Evolutionary conservation across 495 filamentous ascomycete species (phyloP), one percentile per base, ranked within the genome.

Genomic region (Aspergillus campestris): DNA sequence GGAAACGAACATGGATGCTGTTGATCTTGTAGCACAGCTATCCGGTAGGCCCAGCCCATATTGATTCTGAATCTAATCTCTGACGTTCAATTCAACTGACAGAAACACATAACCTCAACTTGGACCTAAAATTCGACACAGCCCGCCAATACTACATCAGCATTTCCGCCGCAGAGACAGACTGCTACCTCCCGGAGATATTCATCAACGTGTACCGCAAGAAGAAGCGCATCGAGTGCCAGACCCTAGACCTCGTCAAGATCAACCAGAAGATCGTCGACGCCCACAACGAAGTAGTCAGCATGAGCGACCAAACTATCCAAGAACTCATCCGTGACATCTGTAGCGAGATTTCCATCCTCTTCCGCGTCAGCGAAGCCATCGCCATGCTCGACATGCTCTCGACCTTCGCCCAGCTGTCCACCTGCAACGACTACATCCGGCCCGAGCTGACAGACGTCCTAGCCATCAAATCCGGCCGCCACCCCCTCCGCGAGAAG

Each of bases 351-450:
- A 78, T 89, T 14, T 79, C 82, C 1, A 62, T 67, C 3, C 67
- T 96, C 0, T 94, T 90, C 62, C 79, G 77, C 45, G 74, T 88
- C 42, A 89, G 86, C 52, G 89, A 96, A 54, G 82, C 80, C 13
- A 82, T 96, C 48, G 87, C 87, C n/a, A 77, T 88, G 61, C 73
- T 98, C 5, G 92, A 98, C 58, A 94, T 97, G 87, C 67, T 94
- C n/a, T 69, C 80, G 24, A 75, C 86, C 7, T 96, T 95, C 62
- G 82, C 82, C 6, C 82, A 95, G 10, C 60, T 90, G 6, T 82
- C 86, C 34, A 87, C 84, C 5, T 78, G 73, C 15, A 71, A 83
- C 48, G 84, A 91, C 43, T 98, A 96, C 57, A 77, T 83, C 18
- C 79, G 85, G 12, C 92, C 92, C 8, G 79, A 85, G 31, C 66